Evolutionary conservation across 805 yeast genomes (phyloP), one percentile per base, ranked within the genome.

Genomic region (Candida glaebosa): DNA sequence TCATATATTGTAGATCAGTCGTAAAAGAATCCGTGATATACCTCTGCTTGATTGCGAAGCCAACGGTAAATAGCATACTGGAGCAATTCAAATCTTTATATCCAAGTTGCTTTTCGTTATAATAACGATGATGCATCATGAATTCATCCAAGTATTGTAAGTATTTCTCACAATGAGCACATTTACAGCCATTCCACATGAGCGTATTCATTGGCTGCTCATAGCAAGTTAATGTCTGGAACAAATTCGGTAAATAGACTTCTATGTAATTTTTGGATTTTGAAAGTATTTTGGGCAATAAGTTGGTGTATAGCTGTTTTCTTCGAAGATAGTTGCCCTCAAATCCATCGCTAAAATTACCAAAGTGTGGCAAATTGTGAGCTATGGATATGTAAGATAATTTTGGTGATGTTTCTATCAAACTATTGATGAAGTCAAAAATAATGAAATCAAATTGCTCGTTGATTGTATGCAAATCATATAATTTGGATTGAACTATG

Each of bases 161-260:
- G 31, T 64, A 65, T 39, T 63, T 63, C 10, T 63, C 61, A 51
- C 95, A 85, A 47, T 71, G 76, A 1, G 49, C 45, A 54, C 95
- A 85, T 30, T 71, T 72, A 57, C 91, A 84, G 0, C 91, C 91
- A 54, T 84, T 84, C 90, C 91, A 85, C 18, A 85, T 57, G 38
- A 85, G 48, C 46, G 82, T 84, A 35, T 87, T 83, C 54, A 81
- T 79, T 5, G 82, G 56, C 42, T 81, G 82, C 48, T 85, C 95
- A 55, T 84, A 85, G 46, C 87, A 77, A 0, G 87, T 67, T 16
- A 82, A 62, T 0, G 81, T 63, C 42, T 80, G 78, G 47, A 85
- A 56, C 40, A 82, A 67, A 3, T 79, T 78, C 2, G 90, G 88
- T 0, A 81, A 69, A 3, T 76, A 61, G 10, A 85, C 54, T 1